These are phyloP conservation scores for Schizochytrium sp. DNA, from an alignment of 108 stramenopile species.

Conservation along the genomic window DNA sequence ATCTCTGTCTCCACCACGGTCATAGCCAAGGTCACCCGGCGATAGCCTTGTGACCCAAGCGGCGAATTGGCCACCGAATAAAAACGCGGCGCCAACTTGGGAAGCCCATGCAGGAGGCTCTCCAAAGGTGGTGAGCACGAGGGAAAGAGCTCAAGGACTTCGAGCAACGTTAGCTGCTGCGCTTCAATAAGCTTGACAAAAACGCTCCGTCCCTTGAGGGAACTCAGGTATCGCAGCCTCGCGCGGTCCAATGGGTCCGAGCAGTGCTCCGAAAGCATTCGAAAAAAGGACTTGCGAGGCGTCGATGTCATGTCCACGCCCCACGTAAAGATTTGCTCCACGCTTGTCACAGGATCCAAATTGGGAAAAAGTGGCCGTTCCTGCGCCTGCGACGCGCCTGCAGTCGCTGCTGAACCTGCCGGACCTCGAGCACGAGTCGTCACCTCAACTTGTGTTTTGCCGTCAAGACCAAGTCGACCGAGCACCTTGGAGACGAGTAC, in stretches of 20 bases:
- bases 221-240: constrained; percentile 51
- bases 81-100: constrained; percentile 70
- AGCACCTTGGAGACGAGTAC: neutral
- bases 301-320: constrained; percentile 63
- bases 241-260: constrained; percentile 45
- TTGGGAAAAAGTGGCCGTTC: constrained; percentile 59
- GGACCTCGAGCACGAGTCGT: neutral
- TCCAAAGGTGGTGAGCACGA: constrained; percentile 65
- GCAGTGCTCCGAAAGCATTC: constrained; percentile 54
- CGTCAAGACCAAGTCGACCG: neutral
- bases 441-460: constrained; percentile 28
- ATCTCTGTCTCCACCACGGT: constrained; percentile 59
- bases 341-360: constrained; percentile 41
- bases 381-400: neutral
- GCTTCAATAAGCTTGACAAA: neutral
- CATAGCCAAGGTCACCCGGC: constrained; percentile 63
- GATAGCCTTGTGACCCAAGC: constrained; percentile 33
- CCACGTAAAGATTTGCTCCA: constrained; percentile 52
- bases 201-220: constrained; percentile 28
- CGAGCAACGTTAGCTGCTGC: constrained; percentile 62
- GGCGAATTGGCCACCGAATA: constrained; percentile 85
- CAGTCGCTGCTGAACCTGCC: neutral
- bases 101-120: constrained; percentile 58
- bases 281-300: constrained; percentile 58
- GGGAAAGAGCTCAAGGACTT: constrained; percentile 74